Evolutionary conservation across 2,329 filamentous ascomycete species (phyloP).

Genomic region (Fonsecaea monophora): DNA sequence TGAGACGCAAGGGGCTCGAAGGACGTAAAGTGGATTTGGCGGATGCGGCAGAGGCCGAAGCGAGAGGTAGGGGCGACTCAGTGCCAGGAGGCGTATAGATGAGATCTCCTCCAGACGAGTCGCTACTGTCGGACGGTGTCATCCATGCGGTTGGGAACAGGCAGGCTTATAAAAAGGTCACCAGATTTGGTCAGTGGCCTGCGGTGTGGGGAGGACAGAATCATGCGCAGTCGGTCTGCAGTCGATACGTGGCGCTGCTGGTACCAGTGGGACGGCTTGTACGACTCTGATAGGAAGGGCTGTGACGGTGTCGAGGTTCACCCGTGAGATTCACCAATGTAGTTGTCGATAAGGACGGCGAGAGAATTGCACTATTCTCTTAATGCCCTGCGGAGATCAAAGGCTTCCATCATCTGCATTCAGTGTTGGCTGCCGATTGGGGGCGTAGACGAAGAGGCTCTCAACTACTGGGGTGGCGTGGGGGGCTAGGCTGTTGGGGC

Average conservation of each 20-base stretch:
- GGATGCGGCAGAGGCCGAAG: background rate
- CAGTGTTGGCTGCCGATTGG: background rate
- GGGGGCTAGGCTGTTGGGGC: background rate
- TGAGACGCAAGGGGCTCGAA: constrained; percentile 34
- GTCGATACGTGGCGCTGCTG: constrained; percentile 15
- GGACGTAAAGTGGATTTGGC: constrained; percentile 28
- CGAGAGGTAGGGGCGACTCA: constrained; percentile 34
- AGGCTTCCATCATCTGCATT: constrained; percentile 16
- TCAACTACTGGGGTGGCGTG: background rate
- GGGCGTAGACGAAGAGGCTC: background rate
- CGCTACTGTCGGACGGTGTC: constrained; percentile 41
- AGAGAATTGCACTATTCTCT: constrained; percentile 11
- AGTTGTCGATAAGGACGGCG: constrained; percentile 2
- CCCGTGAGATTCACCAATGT: constrained; percentile 8
- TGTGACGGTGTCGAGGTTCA: constrained; percentile 1
- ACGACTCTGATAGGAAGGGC: constrained; percentile 9
- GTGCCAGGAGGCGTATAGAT: constrained; percentile 40
- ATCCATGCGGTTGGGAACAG: constrained; percentile 42
- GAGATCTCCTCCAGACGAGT: constrained; percentile 38
- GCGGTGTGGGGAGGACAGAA: constrained; percentile 7
- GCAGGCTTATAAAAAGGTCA: constrained; percentile 8
- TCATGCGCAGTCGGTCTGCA: constrained; percentile 12
- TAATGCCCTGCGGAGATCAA: background rate
- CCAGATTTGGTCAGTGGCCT: constrained; percentile 19
- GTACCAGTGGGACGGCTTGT: background rate